Percentiles rank a stretch among this genome's conserved stretches.
phyloP scores from a whole-genome alignment of 441 rosid species.

The Sinapis alba region DNA sequence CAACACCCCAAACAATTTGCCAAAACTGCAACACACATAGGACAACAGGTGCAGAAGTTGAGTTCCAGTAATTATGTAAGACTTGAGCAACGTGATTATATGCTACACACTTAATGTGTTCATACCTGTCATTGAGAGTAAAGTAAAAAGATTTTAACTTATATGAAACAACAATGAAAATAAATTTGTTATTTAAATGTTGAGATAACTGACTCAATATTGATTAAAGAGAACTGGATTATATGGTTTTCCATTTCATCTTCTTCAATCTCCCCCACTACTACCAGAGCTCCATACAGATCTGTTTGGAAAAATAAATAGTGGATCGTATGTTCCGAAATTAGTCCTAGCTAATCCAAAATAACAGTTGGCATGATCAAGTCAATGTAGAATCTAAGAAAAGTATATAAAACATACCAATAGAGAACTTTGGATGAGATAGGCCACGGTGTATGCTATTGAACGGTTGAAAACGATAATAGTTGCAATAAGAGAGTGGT shows the following conservation, averaged over 20 bases:
- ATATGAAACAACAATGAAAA: too few relatives aligned
- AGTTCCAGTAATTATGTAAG: not conserved
- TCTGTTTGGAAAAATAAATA: not conserved
- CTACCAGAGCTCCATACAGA: not conserved
- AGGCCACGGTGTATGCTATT: too few relatives aligned
- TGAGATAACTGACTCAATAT: not conserved
- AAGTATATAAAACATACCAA: too few relatives aligned
- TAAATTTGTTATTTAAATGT: too few relatives aligned
- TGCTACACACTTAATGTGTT: not conserved
- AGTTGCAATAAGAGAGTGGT: too few relatives aligned
- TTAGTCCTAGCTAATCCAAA: too few relatives aligned
- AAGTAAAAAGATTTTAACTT: not conserved
- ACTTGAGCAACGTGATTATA: not conserved
- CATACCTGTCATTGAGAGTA: not conserved
- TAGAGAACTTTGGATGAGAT: too few relatives aligned
- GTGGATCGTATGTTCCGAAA: too few relatives aligned
- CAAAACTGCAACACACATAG: not conserved
- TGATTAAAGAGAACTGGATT: not conserved
- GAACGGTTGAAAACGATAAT: too few relatives aligned
- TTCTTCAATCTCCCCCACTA: not conserved
- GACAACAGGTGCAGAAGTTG: not conserved
- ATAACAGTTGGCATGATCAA: too few relatives aligned
- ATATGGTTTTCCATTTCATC: not conserved
- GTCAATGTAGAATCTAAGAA: too few relatives aligned
- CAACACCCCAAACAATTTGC: not conserved